phyloP scores from a whole-genome alignment of 345 rosid genomes.

The Camelina laxa region DNA sequence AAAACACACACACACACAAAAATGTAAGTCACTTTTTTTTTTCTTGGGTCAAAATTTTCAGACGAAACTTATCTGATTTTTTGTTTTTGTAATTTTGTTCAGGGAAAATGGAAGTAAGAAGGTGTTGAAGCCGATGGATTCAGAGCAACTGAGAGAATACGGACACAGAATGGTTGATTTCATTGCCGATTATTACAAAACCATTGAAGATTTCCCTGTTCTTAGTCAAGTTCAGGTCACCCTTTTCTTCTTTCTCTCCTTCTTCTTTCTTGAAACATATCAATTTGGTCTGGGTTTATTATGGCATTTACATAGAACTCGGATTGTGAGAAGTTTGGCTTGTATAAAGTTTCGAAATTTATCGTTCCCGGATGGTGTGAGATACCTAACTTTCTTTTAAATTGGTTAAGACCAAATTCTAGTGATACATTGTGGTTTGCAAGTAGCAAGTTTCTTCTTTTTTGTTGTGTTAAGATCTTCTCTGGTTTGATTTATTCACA shows the following conservation, averaged over 20 bases:
- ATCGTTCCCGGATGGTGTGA: neutral
- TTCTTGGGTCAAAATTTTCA: neutral
- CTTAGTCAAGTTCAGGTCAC: slow-evolving; percentile 87
- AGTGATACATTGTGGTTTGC: too few relatives aligned
- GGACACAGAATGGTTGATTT: slow-evolving; percentile 92
- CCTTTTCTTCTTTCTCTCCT: neutral
- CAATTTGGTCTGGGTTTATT: slow-evolving; percentile 12
- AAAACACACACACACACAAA: too few relatives aligned
- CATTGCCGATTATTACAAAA: slow-evolving; percentile 86
- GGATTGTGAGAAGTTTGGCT: neutral
- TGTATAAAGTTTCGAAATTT: neutral
- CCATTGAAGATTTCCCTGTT: slow-evolving; percentile 80
- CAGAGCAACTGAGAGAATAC: slow-evolving; percentile 72
- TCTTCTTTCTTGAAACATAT: neutral
- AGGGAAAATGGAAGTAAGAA: slow-evolving; percentile 39
- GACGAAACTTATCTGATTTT: neutral
- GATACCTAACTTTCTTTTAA: neutral
- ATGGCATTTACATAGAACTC: neutral
- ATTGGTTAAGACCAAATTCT: too few relatives aligned
- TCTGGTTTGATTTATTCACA: neutral
- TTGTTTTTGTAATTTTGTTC: neutral
- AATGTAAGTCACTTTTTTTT: neutral
- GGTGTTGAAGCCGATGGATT: slow-evolving; percentile 64
- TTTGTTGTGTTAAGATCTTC: neutral
- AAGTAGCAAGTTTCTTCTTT: neutral